These are phyloP conservation scores for Hemisphaericaspora xylanilytica DNA, from an alignment of 1,139 yeast species.

Conservation along the genomic window DNA sequence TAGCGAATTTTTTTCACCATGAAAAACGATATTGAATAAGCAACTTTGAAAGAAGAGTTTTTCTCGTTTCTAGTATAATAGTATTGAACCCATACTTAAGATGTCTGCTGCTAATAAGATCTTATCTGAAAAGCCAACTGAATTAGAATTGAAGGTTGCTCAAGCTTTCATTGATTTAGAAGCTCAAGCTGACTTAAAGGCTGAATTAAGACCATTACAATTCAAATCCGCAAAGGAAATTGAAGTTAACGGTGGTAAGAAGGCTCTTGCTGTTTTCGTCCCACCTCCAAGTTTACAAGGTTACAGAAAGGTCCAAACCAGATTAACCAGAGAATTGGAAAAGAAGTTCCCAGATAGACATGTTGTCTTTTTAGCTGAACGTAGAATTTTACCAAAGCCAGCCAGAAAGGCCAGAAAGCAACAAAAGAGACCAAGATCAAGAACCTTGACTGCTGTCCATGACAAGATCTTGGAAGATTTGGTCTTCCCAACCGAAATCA, in stretches of 20 bases:
- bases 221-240: conserved; percentile 98
- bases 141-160: conserved; percentile 99
- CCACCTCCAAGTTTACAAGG: conserved; percentile 93
- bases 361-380: conserved; percentile 98
- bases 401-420: conserved; percentile 87
- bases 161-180: conserved; percentile 98
- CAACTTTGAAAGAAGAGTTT: conserved; percentile 7
- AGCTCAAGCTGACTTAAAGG: conserved; percentile 92
- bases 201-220: conserved; percentile 97
- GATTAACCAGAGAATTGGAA: conserved; percentile 99
- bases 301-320: conserved; percentile 97
- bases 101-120: conserved; percentile 98
- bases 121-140: conserved; percentile 89
- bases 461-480: conserved; percentile 98
- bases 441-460: conserved; percentile 98
- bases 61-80: conserved; percentile 2
- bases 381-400: conserved; percentile 99
- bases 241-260: conserved; percentile 98
- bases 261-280: conserved; percentile 96
- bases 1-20: conserved; percentile 10
- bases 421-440: conserved; percentile 99
- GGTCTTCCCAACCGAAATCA: conserved; percentile 99
- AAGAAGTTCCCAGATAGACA: conserved; percentile 99
- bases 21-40: conserved; percentile 6
- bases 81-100: conserved; percentile 19